Base-by-base conservation (phyloP, 2,329 filamentous ascomycete genomes). In the Parastagonospora avenae region DNA sequence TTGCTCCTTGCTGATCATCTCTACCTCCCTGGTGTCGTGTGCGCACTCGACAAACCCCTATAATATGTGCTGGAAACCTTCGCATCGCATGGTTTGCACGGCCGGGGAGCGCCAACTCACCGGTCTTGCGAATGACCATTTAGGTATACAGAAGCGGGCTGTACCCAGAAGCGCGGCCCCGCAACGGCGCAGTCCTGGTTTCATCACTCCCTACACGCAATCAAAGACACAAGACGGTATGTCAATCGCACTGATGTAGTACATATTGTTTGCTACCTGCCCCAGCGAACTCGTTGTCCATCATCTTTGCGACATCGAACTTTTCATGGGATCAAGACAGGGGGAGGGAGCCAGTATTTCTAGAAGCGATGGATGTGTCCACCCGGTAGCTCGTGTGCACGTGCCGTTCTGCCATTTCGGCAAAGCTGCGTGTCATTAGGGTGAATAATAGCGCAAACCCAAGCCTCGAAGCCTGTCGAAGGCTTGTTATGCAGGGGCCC, bases 331-430 rank as follows among this genome's bases (percentile, higher is more conserved):
- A 24, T 5, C 3, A 24, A 24, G 19, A 24, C 19, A 24, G 19
- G 19, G 19, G 19, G 5, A 24, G 19, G 5, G 19, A 24, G 19
- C 19, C 19, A 24, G 19, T 24, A 5, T 24, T 24, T 24, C 31
- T 32, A 7, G 10, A 32, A 10, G n/a, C 10, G 10, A 32, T 32
- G 10, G 31, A n/a, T 32, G 10, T 32, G 31, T 10, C 31, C 31
- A 11, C 31, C n/a, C 10, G 31, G 9, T 8, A 32, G 10, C n/a
- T 32, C 10, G 10, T 32, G 9, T 16, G 32, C 42, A 40, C 45
- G 45, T 47, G 45, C 45, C 45, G 12, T 29, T 9, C 15, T 47
- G 16, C 45, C 45, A 35, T 11, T 33, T 28, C 15, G 28, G 42
- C 33, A n/a, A 10, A 8, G 36, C 16, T 35, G 36, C 31, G 14